These are phyloP conservation scores for Aspergillus sp. DNA, from an alignment of 2,329 filamentous ascomycete species.

Conservation along the genomic window DNA sequence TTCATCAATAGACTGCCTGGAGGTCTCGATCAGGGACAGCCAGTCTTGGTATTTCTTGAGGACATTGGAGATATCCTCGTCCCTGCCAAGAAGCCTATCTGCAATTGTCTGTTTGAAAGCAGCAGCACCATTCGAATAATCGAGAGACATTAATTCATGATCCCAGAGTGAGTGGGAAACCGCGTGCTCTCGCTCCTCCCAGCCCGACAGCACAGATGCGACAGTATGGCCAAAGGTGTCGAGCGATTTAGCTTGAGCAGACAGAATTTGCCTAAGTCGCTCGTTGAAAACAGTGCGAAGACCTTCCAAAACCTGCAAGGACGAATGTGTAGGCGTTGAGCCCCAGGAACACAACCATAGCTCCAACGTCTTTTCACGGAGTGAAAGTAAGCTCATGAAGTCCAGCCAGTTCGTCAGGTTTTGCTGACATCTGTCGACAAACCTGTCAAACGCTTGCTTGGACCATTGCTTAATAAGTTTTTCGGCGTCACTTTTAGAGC, in stretches of 20 bases:
- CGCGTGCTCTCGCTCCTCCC: conserved; percentile 56
- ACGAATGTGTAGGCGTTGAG: conserved; percentile 54
- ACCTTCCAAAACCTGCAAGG: conserved; percentile 65
- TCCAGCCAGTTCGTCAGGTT: conserved; percentile 62
- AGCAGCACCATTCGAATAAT: conserved; percentile 64
- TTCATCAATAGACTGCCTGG: conserved; percentile 32
- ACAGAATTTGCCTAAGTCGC: conserved; percentile 64
- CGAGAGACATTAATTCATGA: conserved; percentile 60
- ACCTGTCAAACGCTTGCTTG: conserved; percentile 56
- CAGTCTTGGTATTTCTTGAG: conserved; percentile 68
- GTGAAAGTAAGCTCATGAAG: conserved; percentile 66
- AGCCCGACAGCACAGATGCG: conserved; percentile 59
- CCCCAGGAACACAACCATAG: conserved; percentile 71
- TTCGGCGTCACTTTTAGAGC: conserved; percentile 60
- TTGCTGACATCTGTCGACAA: conserved; percentile 62
- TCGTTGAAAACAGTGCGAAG: conserved; percentile 69
- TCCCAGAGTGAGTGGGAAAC: conserved; percentile 66
- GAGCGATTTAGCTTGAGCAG: conserved; percentile 63
- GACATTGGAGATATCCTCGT: conserved; percentile 63
- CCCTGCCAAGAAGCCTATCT: conserved; percentile 70
- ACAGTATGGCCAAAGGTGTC: conserved; percentile 65
- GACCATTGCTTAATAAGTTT: conserved; percentile 66
- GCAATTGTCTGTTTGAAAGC: conserved; percentile 69
- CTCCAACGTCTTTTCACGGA: conserved; percentile 69
- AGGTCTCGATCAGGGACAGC: conserved; percentile 66